Percentiles rank a stretch among this genome's conserved stretches.
These are phyloP conservation scores for Berkeleyomyces basicola DNA, from an alignment of 2,329 filamentous ascomycete species.

Conservation along the genomic window DNA sequence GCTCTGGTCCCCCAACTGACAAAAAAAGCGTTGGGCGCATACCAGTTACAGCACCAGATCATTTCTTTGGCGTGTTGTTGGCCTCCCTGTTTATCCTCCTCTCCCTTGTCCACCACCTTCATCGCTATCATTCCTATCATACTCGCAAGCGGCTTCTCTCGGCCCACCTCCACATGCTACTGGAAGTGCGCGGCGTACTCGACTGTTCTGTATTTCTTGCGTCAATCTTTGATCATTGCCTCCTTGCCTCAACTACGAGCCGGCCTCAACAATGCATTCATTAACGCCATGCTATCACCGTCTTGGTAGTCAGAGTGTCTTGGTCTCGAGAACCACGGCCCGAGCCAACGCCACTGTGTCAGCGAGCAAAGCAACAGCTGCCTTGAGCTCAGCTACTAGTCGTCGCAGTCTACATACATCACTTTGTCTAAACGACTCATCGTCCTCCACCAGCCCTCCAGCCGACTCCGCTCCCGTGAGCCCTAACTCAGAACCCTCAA, in stretches of 20 bases:
- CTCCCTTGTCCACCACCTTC: too few relatives aligned
- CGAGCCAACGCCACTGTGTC: neutral
- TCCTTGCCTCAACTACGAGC: neutral
- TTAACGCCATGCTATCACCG: constrained; percentile 5
- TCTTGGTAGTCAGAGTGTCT: neutral
- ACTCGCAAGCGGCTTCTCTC: too few relatives aligned
- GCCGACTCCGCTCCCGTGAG: neutral
- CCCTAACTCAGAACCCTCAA: neutral
- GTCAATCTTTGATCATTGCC: neutral
- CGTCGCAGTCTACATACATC: neutral
- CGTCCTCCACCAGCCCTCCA: neutral
- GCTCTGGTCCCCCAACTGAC: too few relatives aligned
- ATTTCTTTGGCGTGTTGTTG: too few relatives aligned
- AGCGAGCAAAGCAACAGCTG: neutral
- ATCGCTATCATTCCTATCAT: too few relatives aligned
- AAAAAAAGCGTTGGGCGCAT: too few relatives aligned
- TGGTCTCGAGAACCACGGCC: neutral
- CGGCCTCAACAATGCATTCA: neutral
- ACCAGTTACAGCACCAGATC: too few relatives aligned
- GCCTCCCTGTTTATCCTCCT: too few relatives aligned
- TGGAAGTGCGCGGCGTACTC: neutral
- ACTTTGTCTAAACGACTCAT: neutral
- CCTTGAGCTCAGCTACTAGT: neutral
- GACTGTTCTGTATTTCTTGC: neutral
- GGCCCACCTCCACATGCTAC: too few relatives aligned